phyloP scores from a whole-genome alignment of 139 green algal genomes.

The Picochlorum sp. region DNA sequence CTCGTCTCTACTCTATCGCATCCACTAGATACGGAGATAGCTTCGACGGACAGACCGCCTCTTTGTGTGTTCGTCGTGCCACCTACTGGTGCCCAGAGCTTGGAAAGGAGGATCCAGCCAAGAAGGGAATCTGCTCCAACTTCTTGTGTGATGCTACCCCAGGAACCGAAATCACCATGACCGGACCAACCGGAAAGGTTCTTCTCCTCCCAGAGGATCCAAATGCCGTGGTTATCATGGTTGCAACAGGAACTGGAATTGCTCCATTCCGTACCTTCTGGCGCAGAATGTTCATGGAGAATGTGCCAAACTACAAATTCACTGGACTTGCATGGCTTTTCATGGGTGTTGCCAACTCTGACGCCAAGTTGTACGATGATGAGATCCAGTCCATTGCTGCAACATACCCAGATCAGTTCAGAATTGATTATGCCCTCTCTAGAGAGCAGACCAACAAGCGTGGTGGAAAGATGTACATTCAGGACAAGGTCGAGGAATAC shows the following conservation, averaged over 20 bases:
- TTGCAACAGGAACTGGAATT: conserved; percentile 98
- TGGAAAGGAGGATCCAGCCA: conserved; percentile 46
- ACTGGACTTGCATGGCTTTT: conserved; percentile 91
- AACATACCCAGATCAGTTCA: conserved; percentile 85
- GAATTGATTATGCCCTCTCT: conserved; percentile 93
- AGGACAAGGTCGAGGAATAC: conserved; percentile 97
- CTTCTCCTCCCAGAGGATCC: conserved; percentile 87
- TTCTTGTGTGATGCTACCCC: conserved; percentile 93
- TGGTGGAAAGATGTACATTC: conserved; percentile 60
- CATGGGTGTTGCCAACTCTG: conserved; percentile 97
- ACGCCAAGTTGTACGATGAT: conserved; percentile 94
- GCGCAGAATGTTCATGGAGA: conserved; percentile 89
- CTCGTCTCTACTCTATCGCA: conserved; percentile 98
- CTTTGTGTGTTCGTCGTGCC: conserved; percentile 93
- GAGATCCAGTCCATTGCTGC: conserved; percentile 66
- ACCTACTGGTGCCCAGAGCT: conserved; percentile 78
- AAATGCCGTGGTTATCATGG: conserved; percentile 88
- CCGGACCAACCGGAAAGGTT: conserved; percentile 94
- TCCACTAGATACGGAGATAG: conserved; percentile 90
- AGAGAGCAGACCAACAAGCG: conserved; percentile 50
- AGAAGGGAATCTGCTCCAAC: conserved; percentile 97
- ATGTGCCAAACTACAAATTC: conserved; percentile 89
- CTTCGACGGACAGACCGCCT: conserved; percentile 92
- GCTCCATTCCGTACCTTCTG: conserved; percentile 96
- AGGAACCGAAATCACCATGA: conserved; percentile 91